Conservation (phyloP, 257 asterid species). For the Ajuga chamaepitys region DNA sequence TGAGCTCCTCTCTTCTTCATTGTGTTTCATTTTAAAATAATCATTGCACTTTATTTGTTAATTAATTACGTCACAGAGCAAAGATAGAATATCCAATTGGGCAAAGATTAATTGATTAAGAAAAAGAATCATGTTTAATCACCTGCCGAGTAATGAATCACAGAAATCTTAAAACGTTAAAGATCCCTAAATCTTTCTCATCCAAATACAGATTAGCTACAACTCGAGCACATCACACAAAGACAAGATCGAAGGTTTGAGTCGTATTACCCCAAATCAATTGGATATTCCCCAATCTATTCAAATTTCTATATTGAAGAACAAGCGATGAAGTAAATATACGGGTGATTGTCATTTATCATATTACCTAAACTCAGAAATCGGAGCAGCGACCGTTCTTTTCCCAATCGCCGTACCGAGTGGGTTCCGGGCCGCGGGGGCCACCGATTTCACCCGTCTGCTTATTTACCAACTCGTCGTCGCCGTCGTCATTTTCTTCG, state of each 20-base stretch:
- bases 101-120: too few relatives aligned
- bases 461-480: constrained; percentile 28
- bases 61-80: too few relatives aligned
- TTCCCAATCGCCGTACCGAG: constrained; percentile 94
- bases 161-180: too few relatives aligned
- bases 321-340: neutral
- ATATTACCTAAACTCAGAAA: constrained; percentile 53
- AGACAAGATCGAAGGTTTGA: neutral
- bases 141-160: too few relatives aligned
- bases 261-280: neutral
- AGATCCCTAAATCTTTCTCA: too few relatives aligned
- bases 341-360: neutral
- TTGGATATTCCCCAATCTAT: neutral
- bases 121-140: too few relatives aligned
- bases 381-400: constrained; percentile 78
- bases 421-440: constrained; percentile 89
- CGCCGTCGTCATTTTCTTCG: constrained; percentile 19
- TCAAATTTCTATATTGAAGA: neutral
- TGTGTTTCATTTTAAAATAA: too few relatives aligned
- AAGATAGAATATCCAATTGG: too few relatives aligned
- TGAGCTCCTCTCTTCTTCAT: too few relatives aligned
- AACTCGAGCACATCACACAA: neutral
- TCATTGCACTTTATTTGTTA: too few relatives aligned
- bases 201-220: neutral
- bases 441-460: constrained; percentile 72